These are phyloP conservation scores for Asterophora parasitica DNA, from an alignment of 768 basidiomycete species.

Conservation along the genomic window DNA sequence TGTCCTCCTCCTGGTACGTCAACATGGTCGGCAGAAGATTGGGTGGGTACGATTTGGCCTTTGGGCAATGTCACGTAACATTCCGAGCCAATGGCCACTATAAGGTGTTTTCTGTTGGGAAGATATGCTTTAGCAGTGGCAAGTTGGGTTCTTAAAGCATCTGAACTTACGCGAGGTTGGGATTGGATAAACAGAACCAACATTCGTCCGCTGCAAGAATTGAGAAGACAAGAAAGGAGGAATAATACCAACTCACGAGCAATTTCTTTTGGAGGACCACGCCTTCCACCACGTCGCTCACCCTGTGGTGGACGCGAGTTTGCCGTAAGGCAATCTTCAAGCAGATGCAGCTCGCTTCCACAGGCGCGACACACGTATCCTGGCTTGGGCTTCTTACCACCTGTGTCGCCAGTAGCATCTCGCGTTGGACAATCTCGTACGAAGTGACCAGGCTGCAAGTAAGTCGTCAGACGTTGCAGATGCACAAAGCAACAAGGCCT, in stretches of 20 bases:
- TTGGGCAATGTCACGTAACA: constrained; percentile 96
- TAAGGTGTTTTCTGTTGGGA: constrained; percentile 78
- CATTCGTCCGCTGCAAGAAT: constrained; percentile 73
- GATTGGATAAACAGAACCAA: constrained; percentile 98
- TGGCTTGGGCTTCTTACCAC: constrained; percentile 73
- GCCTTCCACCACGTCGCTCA: constrained; percentile 39
- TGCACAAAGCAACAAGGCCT: constrained; percentile 13
- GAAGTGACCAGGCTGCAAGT: constrained; percentile 67
- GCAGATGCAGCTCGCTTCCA: constrained; percentile 78
- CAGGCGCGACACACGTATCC: constrained; percentile 93
- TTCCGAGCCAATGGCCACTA: constrained; percentile 89
- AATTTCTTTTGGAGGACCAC: constrained; percentile 71
- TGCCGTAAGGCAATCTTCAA: constrained; percentile 80
- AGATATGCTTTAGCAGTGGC: constrained; percentile 8
- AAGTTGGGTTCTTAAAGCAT: background rate
- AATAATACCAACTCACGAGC: constrained; percentile 49
- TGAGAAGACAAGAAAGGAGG: background rate
- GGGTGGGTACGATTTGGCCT: constrained; percentile 88
- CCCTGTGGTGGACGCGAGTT: constrained; percentile 42
- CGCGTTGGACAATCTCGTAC: constrained; percentile 86
- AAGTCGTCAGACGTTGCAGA: constrained; percentile 2
- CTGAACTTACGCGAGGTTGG: constrained; percentile 69
- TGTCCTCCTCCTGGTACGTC: constrained; percentile 93
- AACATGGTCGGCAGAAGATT: constrained; percentile 42
- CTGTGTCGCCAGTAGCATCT: constrained; percentile 75